These are phyloP conservation scores for Aspergillus baeticus DNA, from an alignment of 495 filamentous ascomycete species.

Conservation along the genomic window DNA sequence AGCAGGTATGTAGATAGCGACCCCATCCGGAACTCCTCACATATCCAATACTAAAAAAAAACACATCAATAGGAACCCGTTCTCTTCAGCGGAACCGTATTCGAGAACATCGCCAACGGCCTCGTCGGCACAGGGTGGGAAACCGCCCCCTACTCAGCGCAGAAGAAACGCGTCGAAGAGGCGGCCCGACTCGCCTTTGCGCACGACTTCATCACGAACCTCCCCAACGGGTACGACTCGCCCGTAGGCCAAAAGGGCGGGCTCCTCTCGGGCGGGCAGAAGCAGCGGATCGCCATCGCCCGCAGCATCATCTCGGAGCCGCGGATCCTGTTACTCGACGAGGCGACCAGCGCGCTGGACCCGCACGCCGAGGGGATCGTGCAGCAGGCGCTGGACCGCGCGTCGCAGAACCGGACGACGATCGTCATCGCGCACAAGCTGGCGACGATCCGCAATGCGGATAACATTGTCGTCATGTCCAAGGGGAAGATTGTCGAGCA, in stretches of 20 bases:
- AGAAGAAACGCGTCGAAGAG: conserved; percentile 66
- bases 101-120: conserved; percentile 80
- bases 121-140: conserved; percentile 82
- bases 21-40: neutral
- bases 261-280: conserved; percentile 89
- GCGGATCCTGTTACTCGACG: conserved; percentile 92
- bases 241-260: conserved; percentile 94
- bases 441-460: conserved; percentile 87
- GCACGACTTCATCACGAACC: conserved; percentile 77
- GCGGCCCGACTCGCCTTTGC: conserved; percentile 91
- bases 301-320: conserved; percentile 90
- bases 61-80: conserved; percentile 72
- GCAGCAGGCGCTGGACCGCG: conserved; percentile 88
- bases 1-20: neutral
- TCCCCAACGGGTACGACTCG: conserved; percentile 89
- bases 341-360: conserved; percentile 91
- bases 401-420: conserved; percentile 83
- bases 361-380: conserved; percentile 94
- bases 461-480: conserved; percentile 94
- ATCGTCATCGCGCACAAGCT: conserved; percentile 94
- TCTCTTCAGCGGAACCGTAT: conserved; percentile 80
- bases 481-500: conserved; percentile 83
- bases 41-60: neutral
- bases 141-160: conserved; percentile 58
- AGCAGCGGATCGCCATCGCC: conserved; percentile 88